These are phyloP conservation scores for Aspergillus novofumigatus DNA, from an alignment of 2,329 filamentous ascomycete species.

Conservation along the genomic window DNA sequence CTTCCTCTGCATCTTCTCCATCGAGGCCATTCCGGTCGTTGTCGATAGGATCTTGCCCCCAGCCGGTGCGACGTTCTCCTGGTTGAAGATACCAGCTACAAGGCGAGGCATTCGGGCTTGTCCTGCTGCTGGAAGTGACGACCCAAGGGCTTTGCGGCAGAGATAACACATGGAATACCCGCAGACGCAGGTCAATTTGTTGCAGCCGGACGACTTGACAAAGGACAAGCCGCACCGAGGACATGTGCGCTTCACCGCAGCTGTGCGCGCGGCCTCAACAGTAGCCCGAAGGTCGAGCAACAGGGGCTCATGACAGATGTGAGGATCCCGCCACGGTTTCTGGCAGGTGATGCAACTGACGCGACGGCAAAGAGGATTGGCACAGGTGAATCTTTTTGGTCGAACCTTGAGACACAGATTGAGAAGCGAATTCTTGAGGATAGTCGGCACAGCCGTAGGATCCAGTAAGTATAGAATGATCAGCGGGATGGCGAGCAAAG, in stretches of 20 bases:
- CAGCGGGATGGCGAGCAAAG: slow-evolving; percentile 48
- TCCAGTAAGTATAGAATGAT: slow-evolving; percentile 56
- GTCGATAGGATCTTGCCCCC: slow-evolving; percentile 26
- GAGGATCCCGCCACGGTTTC: slow-evolving; percentile 81
- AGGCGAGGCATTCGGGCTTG: slow-evolving; percentile 6
- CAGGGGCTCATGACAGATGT: slow-evolving; percentile 83
- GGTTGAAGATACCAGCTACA: slow-evolving; percentile 4
- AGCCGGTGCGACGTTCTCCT: slow-evolving; percentile 38
- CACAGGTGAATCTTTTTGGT: slow-evolving; percentile 74
- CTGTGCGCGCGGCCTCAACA: slow-evolving; percentile 87
- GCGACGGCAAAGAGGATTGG: slow-evolving; percentile 62
- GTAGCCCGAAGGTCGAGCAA: slow-evolving; percentile 78
- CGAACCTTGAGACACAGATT: slow-evolving; percentile 67
- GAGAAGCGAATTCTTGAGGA: slow-evolving; percentile 58
- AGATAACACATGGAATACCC: slow-evolving; percentile 99
- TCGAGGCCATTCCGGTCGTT: slow-evolving; percentile 20
- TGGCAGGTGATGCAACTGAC: slow-evolving; percentile 76
- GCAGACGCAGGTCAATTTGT: slow-evolving; percentile 92
- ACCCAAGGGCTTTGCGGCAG: slow-evolving; percentile 65
- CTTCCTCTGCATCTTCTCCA: slow-evolving; percentile 54
- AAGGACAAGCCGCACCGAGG: slow-evolving; percentile 87
- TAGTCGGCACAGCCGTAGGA: slow-evolving; percentile 42
- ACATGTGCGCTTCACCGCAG: slow-evolving; percentile 91
- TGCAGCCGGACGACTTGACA: slow-evolving; percentile 90
- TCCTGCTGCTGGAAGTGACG: slow-evolving; percentile 16